Evolutionary conservation across 164 flowering plant species (phyloP).

Genomic region (Santalum album): DNA sequence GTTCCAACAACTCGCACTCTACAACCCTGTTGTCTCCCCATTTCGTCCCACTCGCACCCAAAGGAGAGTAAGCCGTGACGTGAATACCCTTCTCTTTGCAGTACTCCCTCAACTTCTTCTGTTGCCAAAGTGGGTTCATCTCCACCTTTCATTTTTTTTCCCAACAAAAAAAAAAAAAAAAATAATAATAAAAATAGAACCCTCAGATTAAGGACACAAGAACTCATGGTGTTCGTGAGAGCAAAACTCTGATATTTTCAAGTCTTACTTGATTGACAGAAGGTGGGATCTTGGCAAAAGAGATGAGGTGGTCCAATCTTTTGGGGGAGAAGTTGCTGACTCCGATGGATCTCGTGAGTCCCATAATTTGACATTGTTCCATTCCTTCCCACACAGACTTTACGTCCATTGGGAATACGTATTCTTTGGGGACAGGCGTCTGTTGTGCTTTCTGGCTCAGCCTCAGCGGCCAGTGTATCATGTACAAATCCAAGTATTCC

Average conservation of each 20-base stretch:
- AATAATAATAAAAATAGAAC: too few relatives aligned
- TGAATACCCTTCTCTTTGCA: constrained; percentile 20
- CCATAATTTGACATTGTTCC: constrained; percentile 19
- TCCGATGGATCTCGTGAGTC: constrained; percentile 22
- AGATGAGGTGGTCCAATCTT: constrained; percentile 14
- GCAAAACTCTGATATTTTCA: too few relatives aligned
- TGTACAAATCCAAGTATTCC: not conserved
- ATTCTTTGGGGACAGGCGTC: too few relatives aligned
- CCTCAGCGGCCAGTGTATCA: not conserved
- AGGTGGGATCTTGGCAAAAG: constrained; percentile 22
- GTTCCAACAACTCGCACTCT: constrained; percentile 14
- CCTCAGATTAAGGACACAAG: too few relatives aligned
- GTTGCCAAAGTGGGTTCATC: constrained; percentile 24
- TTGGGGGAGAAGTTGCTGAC: constrained; percentile 28
- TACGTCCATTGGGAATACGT: constrained; percentile 13
- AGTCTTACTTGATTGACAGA: constrained; percentile 25
- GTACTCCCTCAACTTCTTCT: constrained; percentile 16
- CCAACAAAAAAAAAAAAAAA: too few relatives aligned
- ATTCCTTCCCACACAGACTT: constrained; percentile 21
- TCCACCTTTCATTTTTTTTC: constrained; percentile 17
- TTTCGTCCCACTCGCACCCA: constrained; percentile 15
- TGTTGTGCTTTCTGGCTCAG: too few relatives aligned
- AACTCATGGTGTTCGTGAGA: too few relatives aligned
- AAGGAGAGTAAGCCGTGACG: constrained; percentile 20
- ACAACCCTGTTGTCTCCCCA: constrained; percentile 19